A percentile compares a stretch with the other conserved stretches of the same genome.
Conservation (phyloP, 106 monocot species). For the Dendrobium huoshanense region DNA sequence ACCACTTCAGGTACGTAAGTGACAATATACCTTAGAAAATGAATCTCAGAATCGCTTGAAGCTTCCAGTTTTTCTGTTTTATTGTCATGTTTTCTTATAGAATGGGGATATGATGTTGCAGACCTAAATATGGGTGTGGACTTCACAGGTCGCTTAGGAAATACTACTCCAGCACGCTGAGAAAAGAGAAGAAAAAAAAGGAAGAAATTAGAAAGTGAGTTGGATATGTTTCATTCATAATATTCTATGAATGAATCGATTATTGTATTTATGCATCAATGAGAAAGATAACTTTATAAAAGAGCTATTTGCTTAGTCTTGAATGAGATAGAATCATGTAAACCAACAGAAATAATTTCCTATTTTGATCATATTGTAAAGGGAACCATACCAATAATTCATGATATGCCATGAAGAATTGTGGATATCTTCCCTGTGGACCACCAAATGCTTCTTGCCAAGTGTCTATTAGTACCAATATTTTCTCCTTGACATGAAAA, state of each 20-base stretch:
- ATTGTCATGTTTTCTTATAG: slow-evolving; percentile 38
- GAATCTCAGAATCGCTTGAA: slow-evolving; percentile 42
- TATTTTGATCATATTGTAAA: background rate
- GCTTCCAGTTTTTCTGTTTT: slow-evolving; percentile 42
- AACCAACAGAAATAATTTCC: background rate
- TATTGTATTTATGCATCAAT: background rate
- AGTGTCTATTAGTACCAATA: slow-evolving; percentile 39
- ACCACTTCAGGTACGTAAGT: background rate
- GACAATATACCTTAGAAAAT: slow-evolving; percentile 52
- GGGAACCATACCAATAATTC: slow-evolving; percentile 41
- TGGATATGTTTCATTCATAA: background rate
- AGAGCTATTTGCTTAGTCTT: background rate
- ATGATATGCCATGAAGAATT: slow-evolving; percentile 54
- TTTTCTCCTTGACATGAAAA: slow-evolving; percentile 70
- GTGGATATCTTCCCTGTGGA: slow-evolving; percentile 39
- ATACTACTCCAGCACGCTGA: slow-evolving; percentile 52
- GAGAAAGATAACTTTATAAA: background rate
- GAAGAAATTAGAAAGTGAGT: background rate
- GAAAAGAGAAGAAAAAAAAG: background rate
- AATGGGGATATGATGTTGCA: slow-evolving; percentile 48
- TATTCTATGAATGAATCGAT: background rate
- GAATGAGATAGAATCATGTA: background rate
- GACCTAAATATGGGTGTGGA: slow-evolving; percentile 72
- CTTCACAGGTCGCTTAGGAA: slow-evolving; percentile 59
- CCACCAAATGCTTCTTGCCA: slow-evolving; percentile 75